These are phyloP conservation scores for Gastrolobium bilobum DNA, from an alignment of 306 rosid genomes.

Conservation along the genomic window DNA sequence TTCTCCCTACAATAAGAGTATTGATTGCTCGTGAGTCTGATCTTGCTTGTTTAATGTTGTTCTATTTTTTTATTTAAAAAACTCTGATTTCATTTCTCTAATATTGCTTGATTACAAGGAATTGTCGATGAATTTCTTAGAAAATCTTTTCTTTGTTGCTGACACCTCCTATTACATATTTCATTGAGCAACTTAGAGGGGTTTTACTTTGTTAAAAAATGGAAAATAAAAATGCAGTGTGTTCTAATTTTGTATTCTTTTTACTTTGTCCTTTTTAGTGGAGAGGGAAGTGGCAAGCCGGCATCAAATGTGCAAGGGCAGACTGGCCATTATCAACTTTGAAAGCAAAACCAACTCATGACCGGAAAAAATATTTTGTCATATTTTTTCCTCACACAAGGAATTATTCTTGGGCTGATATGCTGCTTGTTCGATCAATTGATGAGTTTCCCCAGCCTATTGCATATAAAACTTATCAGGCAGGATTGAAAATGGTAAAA, in stretches of 20 bases:
- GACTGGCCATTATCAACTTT: constrained; percentile 87
- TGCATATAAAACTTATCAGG: constrained; percentile 68
- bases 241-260: constrained; percentile 44
- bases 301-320: constrained; percentile 83
- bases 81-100: neutral
- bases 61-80: constrained; percentile 7
- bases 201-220: neutral
- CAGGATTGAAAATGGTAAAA: constrained; percentile 74
- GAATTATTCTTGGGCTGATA: constrained; percentile 88
- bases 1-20: neutral
- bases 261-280: constrained; percentile 61
- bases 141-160: neutral
- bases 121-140: constrained; percentile 3
- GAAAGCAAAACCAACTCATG: constrained; percentile 84
- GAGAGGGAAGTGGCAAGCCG: constrained; percentile 92
- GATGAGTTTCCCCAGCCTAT: constrained; percentile 78
- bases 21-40: neutral
- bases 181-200: neutral
- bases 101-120: constrained; percentile 24
- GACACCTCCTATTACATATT: constrained; percentile 19
- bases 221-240: constrained; percentile 27
- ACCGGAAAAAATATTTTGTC: constrained; percentile 73
- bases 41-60: constrained; percentile 5
- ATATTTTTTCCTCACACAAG: constrained; percentile 78
- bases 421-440: constrained; percentile 70